Evolutionary conservation across 1,284 basidiomycete species (phyloP), one percentile per base, ranked within the genome.

Genomic region (Afroboletus lepidellus): DNA sequence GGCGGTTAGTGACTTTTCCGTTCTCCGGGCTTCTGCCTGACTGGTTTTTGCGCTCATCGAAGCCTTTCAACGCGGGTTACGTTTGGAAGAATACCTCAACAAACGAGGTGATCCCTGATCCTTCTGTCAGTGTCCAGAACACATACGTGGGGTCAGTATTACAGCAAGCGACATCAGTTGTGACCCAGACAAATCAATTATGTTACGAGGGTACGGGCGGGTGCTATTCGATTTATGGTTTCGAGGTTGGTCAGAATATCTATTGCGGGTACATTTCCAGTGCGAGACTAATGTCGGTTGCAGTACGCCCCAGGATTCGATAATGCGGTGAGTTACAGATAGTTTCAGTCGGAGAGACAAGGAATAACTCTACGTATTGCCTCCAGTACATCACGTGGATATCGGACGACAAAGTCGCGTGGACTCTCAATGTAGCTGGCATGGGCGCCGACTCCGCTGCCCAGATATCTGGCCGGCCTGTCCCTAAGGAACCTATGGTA

Each of bases 401-500:
- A 44, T 76, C 80, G 46, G 72, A 82, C 57, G 76, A 75, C 54
- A 71, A 77, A 53, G 72, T 72, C 41, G 75, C 83, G 8, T 94
- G 86, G 86, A 87, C 81, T 4, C 60, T 94, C 34, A 78, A 80
- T 33, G 78, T 75, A 9, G 74, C 73, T 9, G 90, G 87, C 3
- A 73, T 92, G 59, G 84, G 73, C 0, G 76, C 87, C 9, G 81
- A 90, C 60, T 46, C 72, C 1, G 55, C 60, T 2, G 80, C 77
- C 16, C 68, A 84, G 37, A 83, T 92, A 33, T 78, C 80, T 3
- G 75, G 78, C 23, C 74, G 91, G 20, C 74, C 80, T 5, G 73
- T 94, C 27, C 74, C 89, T 0, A 78, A 85, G 57, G 87, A 90
- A 64, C 86, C 87, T 7, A 85, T 89, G 85, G 81, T 83, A 55